phyloP scores from a whole-genome alignment of 768 basidiomycete species.

The Serendipita sp. region DNA sequence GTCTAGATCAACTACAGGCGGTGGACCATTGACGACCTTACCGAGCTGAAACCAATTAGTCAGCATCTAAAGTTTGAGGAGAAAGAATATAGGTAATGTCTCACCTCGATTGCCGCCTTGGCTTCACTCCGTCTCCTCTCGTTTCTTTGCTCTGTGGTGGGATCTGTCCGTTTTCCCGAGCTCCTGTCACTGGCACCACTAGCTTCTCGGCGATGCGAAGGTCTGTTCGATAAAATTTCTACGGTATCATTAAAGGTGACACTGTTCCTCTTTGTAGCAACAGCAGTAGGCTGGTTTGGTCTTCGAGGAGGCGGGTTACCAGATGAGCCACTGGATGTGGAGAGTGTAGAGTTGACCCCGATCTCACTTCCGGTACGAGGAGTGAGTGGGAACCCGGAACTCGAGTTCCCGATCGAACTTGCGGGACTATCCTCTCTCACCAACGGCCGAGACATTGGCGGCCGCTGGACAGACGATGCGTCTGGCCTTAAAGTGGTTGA shows the following conservation, averaged over 20 bases:
- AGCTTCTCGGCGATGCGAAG: conserved; percentile 7
- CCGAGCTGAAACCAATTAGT: conserved; percentile 41
- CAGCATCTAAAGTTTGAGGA: conserved; percentile 8
- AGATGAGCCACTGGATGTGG: background rate
- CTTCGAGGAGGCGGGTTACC: background rate
- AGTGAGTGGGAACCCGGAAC: conserved; percentile 60
- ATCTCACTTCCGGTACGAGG: conserved; percentile 62
- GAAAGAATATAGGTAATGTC: conserved; percentile 13
- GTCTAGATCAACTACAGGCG: conserved; percentile 23
- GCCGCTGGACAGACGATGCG: background rate
- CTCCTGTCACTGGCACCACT: conserved; percentile 12
- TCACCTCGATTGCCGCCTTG: conserved; percentile 78
- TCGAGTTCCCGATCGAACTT: conserved; percentile 75
- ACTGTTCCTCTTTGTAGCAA: conserved; percentile 9
- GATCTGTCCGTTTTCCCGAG: conserved; percentile 13
- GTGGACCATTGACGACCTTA: conserved; percentile 68
- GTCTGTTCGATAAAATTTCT: conserved; percentile 1
- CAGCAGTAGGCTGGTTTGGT: background rate
- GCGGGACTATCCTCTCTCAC: conserved; percentile 50
- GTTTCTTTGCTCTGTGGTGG: conserved; percentile 39
- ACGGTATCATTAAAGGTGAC: conserved; percentile 13
- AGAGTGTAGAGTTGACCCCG: background rate
- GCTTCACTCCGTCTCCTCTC: conserved; percentile 69
- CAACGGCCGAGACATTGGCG: conserved; percentile 33
- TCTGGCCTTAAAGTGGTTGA: background rate